phyloP scores from a whole-genome alignment of 78 protist species.

The Chrysochromulina parva region DNA sequence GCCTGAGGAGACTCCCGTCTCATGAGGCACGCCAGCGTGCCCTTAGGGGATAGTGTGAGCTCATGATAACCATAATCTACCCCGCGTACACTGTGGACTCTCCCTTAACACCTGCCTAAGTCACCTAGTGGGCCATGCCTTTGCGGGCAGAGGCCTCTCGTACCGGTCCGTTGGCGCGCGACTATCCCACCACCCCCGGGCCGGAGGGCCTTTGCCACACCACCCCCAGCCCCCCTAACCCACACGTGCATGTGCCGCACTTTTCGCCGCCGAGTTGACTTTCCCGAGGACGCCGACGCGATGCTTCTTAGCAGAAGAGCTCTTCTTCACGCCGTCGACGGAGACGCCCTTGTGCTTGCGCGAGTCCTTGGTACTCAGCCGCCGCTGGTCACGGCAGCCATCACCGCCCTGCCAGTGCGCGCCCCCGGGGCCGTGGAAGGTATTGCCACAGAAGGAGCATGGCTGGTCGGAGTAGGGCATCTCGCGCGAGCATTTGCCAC shows the following conservation, averaged over 20 bases:
- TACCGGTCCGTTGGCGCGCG: too few species aligned
- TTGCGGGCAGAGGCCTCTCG: too few species aligned
- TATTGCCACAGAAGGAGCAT: neutral
- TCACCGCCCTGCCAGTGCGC: slow-evolving; percentile 24
- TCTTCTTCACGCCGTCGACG: slow-evolving; percentile 7
- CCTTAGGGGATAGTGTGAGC: too few species aligned
- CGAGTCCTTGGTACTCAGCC: neutral
- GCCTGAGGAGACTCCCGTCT: too few species aligned
- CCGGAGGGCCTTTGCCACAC: too few species aligned
- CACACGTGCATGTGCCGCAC: neutral
- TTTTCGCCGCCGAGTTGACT: neutral
- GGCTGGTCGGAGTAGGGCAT: slow-evolving; percentile 32
- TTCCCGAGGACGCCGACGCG: slow-evolving; percentile 3
- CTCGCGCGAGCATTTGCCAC: slow-evolving; percentile 59
- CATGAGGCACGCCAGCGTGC: too few species aligned
- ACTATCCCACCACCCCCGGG: too few species aligned
- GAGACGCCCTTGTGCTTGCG: slow-evolving; percentile 11
- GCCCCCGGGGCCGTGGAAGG: neutral
- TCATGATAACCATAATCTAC: too few species aligned
- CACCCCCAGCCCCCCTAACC: too few species aligned
- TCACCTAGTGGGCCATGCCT: too few species aligned
- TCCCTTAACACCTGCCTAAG: too few species aligned
- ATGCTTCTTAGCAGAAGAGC: neutral
- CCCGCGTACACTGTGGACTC: too few species aligned
- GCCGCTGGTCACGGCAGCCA: slow-evolving; percentile 10